Percentiles rank a stretch among this genome's conserved stretches.
These are phyloP conservation scores for Pseudonectria buxi DNA, from an alignment of 2,329 filamentous ascomycete genomes.

Conservation along the genomic window DNA sequence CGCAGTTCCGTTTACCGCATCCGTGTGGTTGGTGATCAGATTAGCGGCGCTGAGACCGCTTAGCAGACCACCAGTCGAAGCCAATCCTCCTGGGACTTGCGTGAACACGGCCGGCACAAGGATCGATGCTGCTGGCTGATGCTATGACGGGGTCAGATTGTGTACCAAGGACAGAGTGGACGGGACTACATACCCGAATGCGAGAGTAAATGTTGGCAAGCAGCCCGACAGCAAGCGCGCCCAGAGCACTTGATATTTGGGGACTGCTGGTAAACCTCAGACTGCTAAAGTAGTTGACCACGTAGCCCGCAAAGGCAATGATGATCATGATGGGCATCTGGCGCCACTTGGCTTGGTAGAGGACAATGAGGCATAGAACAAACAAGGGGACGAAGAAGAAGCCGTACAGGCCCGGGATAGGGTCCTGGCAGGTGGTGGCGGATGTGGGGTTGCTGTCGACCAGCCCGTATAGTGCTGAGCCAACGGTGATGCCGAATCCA, in stretches of 20 bases:
- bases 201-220: conserved; percentile 72
- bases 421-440: conserved; percentile 33
- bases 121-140: conserved; percentile 31
- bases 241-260: conserved; percentile 70
- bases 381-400: conserved; percentile 72
- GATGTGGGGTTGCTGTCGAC: conserved; percentile 48
- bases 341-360: conserved; percentile 77
- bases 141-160: too few relatives aligned
- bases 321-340: conserved; percentile 72
- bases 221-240: conserved; percentile 69
- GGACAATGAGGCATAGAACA: conserved; percentile 63
- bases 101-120: conserved; percentile 43
- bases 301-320: conserved; percentile 66
- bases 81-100: conserved; percentile 42
- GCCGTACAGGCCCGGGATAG: conserved; percentile 38
- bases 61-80: conserved; percentile 39
- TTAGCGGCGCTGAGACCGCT: conserved; percentile 40
- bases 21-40: conserved; percentile 33
- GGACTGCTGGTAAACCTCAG: conserved; percentile 60
- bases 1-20: conserved; percentile 28
- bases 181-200: conserved; percentile 21
- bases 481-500: conserved; percentile 65
- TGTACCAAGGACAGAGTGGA: too few relatives aligned
- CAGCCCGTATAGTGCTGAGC: conserved; percentile 56
- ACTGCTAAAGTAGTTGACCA: conserved; percentile 68